A percentile compares a stretch with the other conserved stretches of the same genome.
Evolutionary conservation across 164 flowering plant species (phyloP).

Genomic region (Stephania cephalantha): DNA sequence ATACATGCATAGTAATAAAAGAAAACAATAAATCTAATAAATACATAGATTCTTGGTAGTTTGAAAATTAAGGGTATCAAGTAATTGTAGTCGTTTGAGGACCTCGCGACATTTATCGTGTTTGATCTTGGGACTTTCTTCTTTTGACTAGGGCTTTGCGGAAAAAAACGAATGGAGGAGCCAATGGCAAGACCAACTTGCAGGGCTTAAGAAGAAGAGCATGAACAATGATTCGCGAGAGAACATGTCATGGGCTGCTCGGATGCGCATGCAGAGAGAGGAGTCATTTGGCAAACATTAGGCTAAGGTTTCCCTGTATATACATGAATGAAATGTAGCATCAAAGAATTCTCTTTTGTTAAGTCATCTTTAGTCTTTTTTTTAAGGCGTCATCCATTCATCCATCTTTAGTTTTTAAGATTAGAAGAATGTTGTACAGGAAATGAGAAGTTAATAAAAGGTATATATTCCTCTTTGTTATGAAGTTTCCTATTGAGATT

Average conservation of each 20-base stretch:
- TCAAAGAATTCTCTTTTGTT: not conserved
- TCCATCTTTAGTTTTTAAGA: not conserved
- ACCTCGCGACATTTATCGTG: too few relatives aligned
- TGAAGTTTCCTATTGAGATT: not conserved
- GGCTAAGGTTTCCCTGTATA: constrained; percentile 2
- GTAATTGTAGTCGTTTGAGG: too few relatives aligned
- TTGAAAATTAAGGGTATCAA: too few relatives aligned
- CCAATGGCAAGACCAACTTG: constrained; percentile 66
- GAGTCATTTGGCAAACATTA: constrained; percentile 25
- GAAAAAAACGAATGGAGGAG: constrained; percentile 48
- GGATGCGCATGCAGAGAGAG: constrained; percentile 59
- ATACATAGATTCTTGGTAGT: too few relatives aligned
- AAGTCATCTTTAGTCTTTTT: not conserved
- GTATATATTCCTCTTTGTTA: not conserved
- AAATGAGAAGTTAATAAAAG: too few relatives aligned
- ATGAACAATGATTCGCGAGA: constrained; percentile 33
- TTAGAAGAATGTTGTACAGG: not conserved
- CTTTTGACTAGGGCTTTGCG: constrained; percentile 36
- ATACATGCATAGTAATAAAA: too few relatives aligned
- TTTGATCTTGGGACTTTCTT: not conserved
- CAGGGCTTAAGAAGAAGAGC: constrained; percentile 72
- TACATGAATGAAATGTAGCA: not conserved
- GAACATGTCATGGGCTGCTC: constrained; percentile 83
- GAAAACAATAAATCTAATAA: too few relatives aligned
- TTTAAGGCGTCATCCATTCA: not conserved